Base-by-base conservation (phyloP, 768 basidiomycete species). In the Leccinum subtestaceum region DNA sequence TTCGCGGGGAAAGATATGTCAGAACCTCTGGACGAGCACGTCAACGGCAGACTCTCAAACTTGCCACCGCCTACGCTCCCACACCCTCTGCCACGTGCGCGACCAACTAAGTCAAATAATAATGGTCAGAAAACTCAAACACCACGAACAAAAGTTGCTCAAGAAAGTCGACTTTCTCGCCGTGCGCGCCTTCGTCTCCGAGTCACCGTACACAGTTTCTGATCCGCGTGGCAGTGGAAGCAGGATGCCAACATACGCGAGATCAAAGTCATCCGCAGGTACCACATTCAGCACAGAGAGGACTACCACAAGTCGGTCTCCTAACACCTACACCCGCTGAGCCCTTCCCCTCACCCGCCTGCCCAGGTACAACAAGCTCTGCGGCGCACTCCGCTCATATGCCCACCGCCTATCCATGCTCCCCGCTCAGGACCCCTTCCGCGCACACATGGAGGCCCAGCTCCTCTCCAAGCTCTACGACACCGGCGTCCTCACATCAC, bases 151-250 rank as follows among this genome's bases (percentile, higher is more conserved):
- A 73, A 95, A 89, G 69, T 82, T 97, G 34, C 84, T 95, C 72
- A 95, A 92, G 73, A 95, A 97, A 77, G 95, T 98, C 67, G 97
- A 98, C 76, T 97, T 99, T 74, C 82, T 98, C 60, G 92, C 90
- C 70, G 95, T 93, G 70, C 58, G 70, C 58, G 70, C 58, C 85
- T 77, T 15, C 15, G 71, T 29, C 10, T 13, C 8, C 10, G 25
- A 13, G 23, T 52, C 7, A 40, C 45, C 40, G 47, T 27, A 29
- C 58, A 50, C 49, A 51, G 17, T n/a, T 29, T 10, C 55, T 55
- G 55, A 55, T 29, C 53, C 56, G 32, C 36, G 2, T 38, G 38
- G 15, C 73, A 96, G 93, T 98, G 96, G 96, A 98, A 94, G 76
- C 89, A 94, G 76, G 95, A 98, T 85, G 87, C 89, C 13, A 88